Evolutionary conservation across 768 basidiomycete genomes (phyloP), one percentile per base, ranked within the genome.

Genomic region (Tubosaeta brunneosetosa): DNA sequence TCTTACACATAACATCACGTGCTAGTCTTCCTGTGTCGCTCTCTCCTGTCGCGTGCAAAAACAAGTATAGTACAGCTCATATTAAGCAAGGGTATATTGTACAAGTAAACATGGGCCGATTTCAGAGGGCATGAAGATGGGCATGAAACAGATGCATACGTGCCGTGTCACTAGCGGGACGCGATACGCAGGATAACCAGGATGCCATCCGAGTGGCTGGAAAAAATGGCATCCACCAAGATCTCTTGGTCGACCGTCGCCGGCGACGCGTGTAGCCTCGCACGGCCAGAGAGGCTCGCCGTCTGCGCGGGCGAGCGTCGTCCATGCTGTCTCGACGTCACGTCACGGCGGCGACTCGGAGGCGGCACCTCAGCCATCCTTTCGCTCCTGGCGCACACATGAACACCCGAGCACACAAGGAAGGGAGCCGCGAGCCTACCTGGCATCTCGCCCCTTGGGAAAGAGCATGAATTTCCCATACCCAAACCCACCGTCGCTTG

Each of bases 401-500:
- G 22, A 22, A 22, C 22, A 22, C 22, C 22, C 22, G 22, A 22
- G 22, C 22, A 22, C 32, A 54, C 16, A 25, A 53, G 25, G 19
- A 29, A 13, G 10, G 34, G 17, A 42, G 32, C 16, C n/a, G 32
- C 36, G 34, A 48, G 40, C 55, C 44, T 16, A 46, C 86, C 75
- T 74, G 0, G 83, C 83, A 61, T 88, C 84, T 54, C 89, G 71
- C 0, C 86, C 86, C 46, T 75, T 74, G 1, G 76, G 67, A 48
- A 78, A 66, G 3, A 88, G 60, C 38, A 67, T 71, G 59, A 91
- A 91, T 61, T 78, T 80, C 16, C 88, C 88, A 68, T 86, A 91
- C 14, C 87, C 89, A 64, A 91, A 91, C 1, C 89, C 89, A 32
- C 88, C 88, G 58, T 90, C 87, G 63, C 85, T 86, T 22, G 88